Conservation (phyloP, 495 filamentous ascomycete species). For the Talaromyces trachyspermus region DNA sequence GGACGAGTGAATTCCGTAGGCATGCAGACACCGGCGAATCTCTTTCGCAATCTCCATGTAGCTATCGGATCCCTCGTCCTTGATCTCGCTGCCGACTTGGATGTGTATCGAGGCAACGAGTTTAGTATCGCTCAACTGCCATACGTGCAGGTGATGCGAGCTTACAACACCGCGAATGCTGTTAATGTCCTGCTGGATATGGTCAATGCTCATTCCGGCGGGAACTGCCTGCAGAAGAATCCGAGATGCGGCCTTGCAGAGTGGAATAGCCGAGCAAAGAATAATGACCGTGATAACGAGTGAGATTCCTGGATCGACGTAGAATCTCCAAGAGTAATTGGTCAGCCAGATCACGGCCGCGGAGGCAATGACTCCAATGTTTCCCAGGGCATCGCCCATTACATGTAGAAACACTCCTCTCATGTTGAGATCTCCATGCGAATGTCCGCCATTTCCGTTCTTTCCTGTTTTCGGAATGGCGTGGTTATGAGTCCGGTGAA, state of each 20-base stretch:
- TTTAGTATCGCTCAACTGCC: slow-evolving; percentile 93
- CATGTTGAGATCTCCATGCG: slow-evolving; percentile 91
- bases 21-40: slow-evolving; percentile 81
- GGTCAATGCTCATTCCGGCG: slow-evolving; percentile 73
- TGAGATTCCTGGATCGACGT: slow-evolving; percentile 87
- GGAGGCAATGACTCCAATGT: slow-evolving; percentile 91
- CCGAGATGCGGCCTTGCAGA: slow-evolving; percentile 87
- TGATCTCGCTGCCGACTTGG: slow-evolving; percentile 70
- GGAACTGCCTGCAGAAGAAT: slow-evolving; percentile 93
- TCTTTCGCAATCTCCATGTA: slow-evolving; percentile 85
- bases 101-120: slow-evolving; percentile 88
- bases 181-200: slow-evolving; percentile 88
- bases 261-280: slow-evolving; percentile 78
- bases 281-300: slow-evolving; percentile 97
- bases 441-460: slow-evolving; percentile 60
- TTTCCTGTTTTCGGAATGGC: slow-evolving; percentile 59
- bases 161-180: slow-evolving; percentile 73
- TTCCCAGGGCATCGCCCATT: slow-evolving; percentile 91
- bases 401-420: slow-evolving; percentile 95
- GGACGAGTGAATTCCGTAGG: slow-evolving; percentile 92
- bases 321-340: slow-evolving; percentile 57
- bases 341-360: slow-evolving; percentile 91
- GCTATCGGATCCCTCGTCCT: slow-evolving; percentile 60
- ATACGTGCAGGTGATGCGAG: slow-evolving; percentile 94
- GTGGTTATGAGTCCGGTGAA: slow-evolving; percentile 63